Conservation (phyloP, 192 early-diverging fungal genomes). For the Podila minutissima region DNA sequence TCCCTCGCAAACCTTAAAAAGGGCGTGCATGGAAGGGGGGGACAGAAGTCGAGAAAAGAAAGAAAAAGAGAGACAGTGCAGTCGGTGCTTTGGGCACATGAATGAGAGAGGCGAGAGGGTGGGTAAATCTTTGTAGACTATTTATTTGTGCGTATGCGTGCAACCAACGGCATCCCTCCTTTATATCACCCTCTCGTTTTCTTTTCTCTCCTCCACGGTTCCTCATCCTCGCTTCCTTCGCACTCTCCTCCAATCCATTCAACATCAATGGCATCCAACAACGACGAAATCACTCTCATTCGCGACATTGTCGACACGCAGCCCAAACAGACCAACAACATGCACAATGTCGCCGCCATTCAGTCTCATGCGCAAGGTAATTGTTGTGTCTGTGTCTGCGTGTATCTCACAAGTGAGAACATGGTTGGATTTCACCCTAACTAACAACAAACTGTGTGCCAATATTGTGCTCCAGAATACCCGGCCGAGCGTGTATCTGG, state of each 20-base stretch:
- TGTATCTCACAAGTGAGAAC: background rate
- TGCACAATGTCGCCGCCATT: conserved; percentile 23
- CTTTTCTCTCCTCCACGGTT: background rate
- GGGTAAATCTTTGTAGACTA: no score
- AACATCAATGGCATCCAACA: background rate
- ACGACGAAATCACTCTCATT: conserved; percentile 8
- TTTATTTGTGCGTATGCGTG: no score
- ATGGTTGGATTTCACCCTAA: background rate
- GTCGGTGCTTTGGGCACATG: no score
- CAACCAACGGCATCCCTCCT: no score
- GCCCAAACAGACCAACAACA: conserved; percentile 32
- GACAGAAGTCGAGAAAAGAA: no score
- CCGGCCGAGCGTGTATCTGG: conserved; percentile 38
- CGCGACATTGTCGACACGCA: conserved; percentile 9
- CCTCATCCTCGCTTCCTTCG: background rate
- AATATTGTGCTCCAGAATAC: conserved; percentile 8
- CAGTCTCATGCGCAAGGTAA: conserved; percentile 29
- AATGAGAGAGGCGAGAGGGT: no score
- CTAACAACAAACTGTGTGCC: background rate
- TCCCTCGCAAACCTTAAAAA: no score
- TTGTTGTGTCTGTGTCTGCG: background rate
- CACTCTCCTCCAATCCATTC: background rate
- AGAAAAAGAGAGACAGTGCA: no score
- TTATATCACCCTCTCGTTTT: background rate
- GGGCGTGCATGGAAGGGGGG: no score